Conservation (phyloP, 441 rosid genomes). For the Populus trichocarpa region DNA sequence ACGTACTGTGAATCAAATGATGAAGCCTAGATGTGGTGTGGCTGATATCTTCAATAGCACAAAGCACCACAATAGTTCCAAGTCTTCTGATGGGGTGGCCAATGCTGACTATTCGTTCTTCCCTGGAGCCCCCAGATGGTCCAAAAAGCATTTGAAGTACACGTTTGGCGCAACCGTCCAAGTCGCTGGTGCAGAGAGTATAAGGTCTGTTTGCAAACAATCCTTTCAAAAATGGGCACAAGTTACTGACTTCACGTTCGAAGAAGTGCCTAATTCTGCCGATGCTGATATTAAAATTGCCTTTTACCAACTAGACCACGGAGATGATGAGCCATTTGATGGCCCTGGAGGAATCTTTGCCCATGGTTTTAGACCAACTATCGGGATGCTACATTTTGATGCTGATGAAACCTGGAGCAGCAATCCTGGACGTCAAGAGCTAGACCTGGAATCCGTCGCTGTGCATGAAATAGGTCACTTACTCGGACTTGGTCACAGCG, state of each 20-base stretch:
- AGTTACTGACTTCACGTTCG: not conserved
- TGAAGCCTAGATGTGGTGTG: slow-evolving; percentile 1
- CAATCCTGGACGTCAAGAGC: not conserved
- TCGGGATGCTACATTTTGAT: not conserved
- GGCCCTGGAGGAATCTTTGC: not conserved
- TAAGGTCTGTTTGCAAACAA: not conserved
- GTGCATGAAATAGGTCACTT: not conserved
- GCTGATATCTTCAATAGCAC: not conserved
- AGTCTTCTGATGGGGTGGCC: not conserved
- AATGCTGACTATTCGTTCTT: not conserved
- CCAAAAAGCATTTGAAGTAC: not conserved
- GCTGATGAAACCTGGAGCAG: not conserved
- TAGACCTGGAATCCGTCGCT: too few relatives aligned
- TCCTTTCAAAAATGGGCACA: not conserved
- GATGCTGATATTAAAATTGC: not conserved
- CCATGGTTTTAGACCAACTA: not conserved
- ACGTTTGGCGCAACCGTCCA: not conserved
- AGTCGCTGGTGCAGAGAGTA: not conserved
- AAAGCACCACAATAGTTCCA: not conserved
- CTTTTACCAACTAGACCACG: not conserved
- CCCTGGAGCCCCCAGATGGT: not conserved
- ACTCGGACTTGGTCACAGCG: not conserved
- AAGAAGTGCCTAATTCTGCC: not conserved
- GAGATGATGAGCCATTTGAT: not conserved
- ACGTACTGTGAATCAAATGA: not conserved